A percentile compares a stretch with the other conserved stretches of the same genome.
phyloP scores from a whole-genome alignment of 2,329 filamentous ascomycete species.

The Pseudogymnoascus sp. region DNA sequence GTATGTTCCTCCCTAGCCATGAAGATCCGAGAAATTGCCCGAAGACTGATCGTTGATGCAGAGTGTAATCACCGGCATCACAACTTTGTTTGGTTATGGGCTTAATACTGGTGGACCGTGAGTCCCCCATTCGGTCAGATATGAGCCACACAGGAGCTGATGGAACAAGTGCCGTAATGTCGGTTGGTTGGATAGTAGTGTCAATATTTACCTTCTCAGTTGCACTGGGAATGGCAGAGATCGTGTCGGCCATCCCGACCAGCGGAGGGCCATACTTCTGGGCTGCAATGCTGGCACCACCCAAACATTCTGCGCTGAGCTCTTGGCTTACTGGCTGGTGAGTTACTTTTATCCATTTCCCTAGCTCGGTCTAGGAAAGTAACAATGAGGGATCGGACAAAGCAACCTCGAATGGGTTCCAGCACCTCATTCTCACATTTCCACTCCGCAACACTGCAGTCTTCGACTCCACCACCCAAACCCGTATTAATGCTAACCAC shows the following conservation, averaged over 20 bases:
- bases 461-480: background rate
- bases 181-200: slow-evolving; percentile 47
- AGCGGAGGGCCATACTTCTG: slow-evolving; percentile 54
- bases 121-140: no score
- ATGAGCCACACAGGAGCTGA: slow-evolving; percentile 19
- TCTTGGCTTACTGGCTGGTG: slow-evolving; percentile 41
- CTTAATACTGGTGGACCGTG: slow-evolving; percentile 47
- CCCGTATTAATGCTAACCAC: background rate
- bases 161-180: slow-evolving; percentile 36
- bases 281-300: slow-evolving; percentile 48
- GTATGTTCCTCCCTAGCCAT: slow-evolving; percentile 29
- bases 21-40: background rate
- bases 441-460: background rate
- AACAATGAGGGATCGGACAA: background rate
- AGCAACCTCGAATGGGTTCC: background rate
- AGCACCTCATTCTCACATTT: background rate
- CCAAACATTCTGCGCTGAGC: slow-evolving; percentile 36
- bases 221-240: slow-evolving; percentile 49
- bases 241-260: slow-evolving; percentile 51
- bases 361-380: background rate
- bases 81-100: slow-evolving; percentile 50
- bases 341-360: no score
- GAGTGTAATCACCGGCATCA: slow-evolving; percentile 53
- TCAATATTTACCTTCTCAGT: slow-evolving; percentile 49
- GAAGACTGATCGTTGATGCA: slow-evolving; percentile 19